phyloP scores from a whole-genome alignment of 192 early-diverging fungal genomes.

The Backusella sp. region DNA sequence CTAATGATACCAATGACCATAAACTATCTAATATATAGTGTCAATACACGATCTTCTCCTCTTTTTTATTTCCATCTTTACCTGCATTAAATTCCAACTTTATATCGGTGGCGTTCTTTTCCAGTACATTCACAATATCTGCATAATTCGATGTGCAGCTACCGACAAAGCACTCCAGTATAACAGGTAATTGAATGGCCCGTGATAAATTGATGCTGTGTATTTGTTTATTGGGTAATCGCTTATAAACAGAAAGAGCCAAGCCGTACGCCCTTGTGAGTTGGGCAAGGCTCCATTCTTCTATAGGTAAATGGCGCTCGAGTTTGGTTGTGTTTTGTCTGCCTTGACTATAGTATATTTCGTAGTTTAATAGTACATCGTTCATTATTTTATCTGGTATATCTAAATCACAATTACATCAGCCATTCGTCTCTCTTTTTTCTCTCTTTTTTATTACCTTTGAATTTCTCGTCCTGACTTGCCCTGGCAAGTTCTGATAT shows the following conservation, averaged over 20 bases:
- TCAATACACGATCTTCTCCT: background rate
- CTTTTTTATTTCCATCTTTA: background rate
- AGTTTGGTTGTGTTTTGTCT: background rate
- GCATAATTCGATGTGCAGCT: slow-evolving; percentile 26
- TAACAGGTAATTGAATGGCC: slow-evolving; percentile 34
- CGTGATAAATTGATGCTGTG: slow-evolving; percentile 29
- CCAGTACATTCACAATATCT: slow-evolving; percentile 3
- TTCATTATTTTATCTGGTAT: slow-evolving; percentile 14
- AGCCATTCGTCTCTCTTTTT: background rate
- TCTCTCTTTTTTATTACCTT: background rate
- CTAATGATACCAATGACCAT: slow-evolving; percentile 31
- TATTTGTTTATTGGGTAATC: slow-evolving; percentile 17
- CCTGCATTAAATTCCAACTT: slow-evolving; percentile 22
- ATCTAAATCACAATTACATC: slow-evolving; percentile 9
- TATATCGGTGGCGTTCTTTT: background rate
- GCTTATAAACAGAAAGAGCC: slow-evolving; percentile 7
- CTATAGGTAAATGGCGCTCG: background rate
- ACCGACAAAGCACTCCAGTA: slow-evolving; percentile 36
- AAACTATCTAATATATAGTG: slow-evolving; percentile 17
- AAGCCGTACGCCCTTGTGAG: slow-evolving; percentile 20
- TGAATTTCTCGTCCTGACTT: background rate
- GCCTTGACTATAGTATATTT: slow-evolving; percentile 3
- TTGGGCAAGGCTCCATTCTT: slow-evolving; percentile 21
- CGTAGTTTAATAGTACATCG: slow-evolving; percentile 10
- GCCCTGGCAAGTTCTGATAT: slow-evolving; percentile 27